Evolutionary conservation across 2,329 filamentous ascomycete species (phyloP), one percentile per base, ranked within the genome.

Genomic region (Paramyrothecium sp.): DNA sequence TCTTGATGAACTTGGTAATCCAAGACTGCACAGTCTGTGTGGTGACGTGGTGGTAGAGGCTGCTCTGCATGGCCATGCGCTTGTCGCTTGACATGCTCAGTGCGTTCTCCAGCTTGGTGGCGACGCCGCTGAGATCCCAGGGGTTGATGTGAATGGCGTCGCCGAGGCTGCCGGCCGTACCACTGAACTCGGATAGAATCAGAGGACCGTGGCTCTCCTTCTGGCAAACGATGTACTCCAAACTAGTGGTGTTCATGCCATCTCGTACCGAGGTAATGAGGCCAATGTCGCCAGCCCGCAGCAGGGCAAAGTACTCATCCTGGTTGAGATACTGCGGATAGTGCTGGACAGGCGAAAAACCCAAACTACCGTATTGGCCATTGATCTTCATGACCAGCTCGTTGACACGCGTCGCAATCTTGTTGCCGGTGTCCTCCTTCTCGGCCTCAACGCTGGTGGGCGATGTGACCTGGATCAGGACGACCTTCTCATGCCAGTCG

Each of bases 121-220:
- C 93, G 16, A 97, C 93, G 38, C 90, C 91, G 23, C 83, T 86
- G 55, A 94, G 82, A 70, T 97, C 92, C 92, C 93, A 98, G 1
- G 94, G 94, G 75, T 98, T 98, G 79, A 98, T 97, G 73, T 96
- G 92, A 60, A 97, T 92, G 33, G 94, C 94, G 67, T 90, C 89
- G 60, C 85, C 85, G 41, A 98, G 82, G 56, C 89, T 95, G 55
- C 91, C 91, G 33, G 94, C 92, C 1, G 94, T 97, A 58, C 94
- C 94, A 61, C 93, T 97, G 73, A 98, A 98, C 73, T 98, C 94
- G 16, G 95, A 98, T 22, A 98, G 84, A 63, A 98, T 97, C 51
- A 98, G 79, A 2, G 93, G 94, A 1, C 93, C 91, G 64, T 93
- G 87, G 56, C 88, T 88, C 61, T 95, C 89, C 67, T 91, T 90